Evolutionary conservation across 2,329 filamentous ascomycete species (phyloP), one percentile per base, ranked within the genome.

Genomic region (Clathrospora elynae): DNA sequence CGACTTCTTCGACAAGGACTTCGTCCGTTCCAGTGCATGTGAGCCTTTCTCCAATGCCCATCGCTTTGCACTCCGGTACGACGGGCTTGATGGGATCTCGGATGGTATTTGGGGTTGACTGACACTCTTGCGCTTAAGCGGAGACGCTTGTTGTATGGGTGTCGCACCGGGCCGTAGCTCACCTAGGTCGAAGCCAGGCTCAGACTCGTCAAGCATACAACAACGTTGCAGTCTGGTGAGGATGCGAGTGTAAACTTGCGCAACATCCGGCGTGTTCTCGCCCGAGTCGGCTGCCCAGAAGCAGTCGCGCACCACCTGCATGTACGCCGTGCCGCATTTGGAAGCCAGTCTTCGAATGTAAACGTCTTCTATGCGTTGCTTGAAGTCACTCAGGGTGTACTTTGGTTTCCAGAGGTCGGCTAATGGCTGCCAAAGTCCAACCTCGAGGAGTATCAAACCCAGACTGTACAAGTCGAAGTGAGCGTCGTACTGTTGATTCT

Each of bases 391-490:
- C 13, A 81, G 70, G 0, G 82, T 77, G 18, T 84, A 80, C 47
- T 84, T 81, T 0, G 80, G 72, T 17, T 87, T 79, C 59, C 77
- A 77, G 9, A 82, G 30, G 67, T 75, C 79, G 40, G 77, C 78
- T 17, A 90, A 74, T 8, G 82, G 84, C 3, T 80, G 82, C 88
- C 88, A 92, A 6, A 91, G 70, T 5, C 88, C 88, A 38, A 91
- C 82, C 5, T 88, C 88, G 2, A 90, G 74, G 0, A 92, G 75
- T 3, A 90, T 72, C 71, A 90, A 80, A 12, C 86, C 86, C 1
- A 92, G 74, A 5, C 86, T 84, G 63, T 90, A 90, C 2, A 91
- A 72, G 48, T 91, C 88, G 20, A 75, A 78, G n/a, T 68, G 65
- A 8, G 64, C 57, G 3, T 61, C 59, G 35, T 69, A 61, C 5